Conservation (phyloP, 1,284 basidiomycete species). For the Grifola frondosa region DNA sequence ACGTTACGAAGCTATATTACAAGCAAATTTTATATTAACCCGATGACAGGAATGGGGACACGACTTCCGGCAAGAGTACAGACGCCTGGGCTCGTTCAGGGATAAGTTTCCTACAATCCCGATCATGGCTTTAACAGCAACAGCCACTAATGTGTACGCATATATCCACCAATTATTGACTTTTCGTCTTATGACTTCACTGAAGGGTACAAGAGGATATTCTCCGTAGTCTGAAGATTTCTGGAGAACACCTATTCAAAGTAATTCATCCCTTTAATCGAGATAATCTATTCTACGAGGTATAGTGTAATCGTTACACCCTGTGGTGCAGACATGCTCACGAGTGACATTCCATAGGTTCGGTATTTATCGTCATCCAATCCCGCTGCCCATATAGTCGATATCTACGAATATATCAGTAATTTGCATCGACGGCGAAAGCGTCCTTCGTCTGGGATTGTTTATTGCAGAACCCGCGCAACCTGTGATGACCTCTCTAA, state of each 20-base stretch:
- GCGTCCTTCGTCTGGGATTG: slow-evolving; percentile 69
- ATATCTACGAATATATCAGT: slow-evolving; percentile 68
- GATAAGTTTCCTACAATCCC: slow-evolving; percentile 69
- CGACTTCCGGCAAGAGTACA: slow-evolving; percentile 75
- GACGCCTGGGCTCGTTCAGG: slow-evolving; percentile 70
- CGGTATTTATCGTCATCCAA: slow-evolving; percentile 57
- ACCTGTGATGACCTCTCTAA: slow-evolving; percentile 69
- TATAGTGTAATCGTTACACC: slow-evolving; percentile 23
- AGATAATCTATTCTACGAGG: slow-evolving; percentile 80
- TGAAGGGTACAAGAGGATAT: slow-evolving; percentile 69
- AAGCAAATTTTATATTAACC: not conserved
- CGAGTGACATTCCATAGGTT: slow-evolving; percentile 40
- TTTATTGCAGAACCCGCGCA: slow-evolving; percentile 72
- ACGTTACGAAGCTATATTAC: slow-evolving; percentile 18
- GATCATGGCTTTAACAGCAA: slow-evolving; percentile 83
- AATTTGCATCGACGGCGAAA: slow-evolving; percentile 56
- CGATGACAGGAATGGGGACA: slow-evolving; percentile 79
- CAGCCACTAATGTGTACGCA: slow-evolving; percentile 61
- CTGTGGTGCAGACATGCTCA: not conserved
- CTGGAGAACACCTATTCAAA: slow-evolving; percentile 52
- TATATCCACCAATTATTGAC: not conserved
- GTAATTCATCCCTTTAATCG: slow-evolving; percentile 81
- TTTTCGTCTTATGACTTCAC: slow-evolving; percentile 2
- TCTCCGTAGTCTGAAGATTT: slow-evolving; percentile 61
- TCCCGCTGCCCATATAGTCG: slow-evolving; percentile 52